Evolutionary conservation across 345 rosid genomes (phyloP), one percentile per base, ranked within the genome.

Genomic region (Rhizophora apiculata): DNA sequence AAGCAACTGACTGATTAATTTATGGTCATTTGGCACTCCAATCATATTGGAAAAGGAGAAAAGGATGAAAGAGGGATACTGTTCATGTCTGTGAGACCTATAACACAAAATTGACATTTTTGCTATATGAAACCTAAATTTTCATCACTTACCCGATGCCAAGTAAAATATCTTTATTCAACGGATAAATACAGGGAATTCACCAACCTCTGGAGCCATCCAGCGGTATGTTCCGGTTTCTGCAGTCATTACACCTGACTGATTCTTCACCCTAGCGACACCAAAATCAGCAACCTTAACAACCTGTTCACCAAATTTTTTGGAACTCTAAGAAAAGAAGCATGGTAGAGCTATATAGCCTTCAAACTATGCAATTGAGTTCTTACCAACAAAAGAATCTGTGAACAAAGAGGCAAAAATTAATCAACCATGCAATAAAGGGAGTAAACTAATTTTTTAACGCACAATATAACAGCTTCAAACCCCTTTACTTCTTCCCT

Each of bases 141-240:
- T 43, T 13, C 49, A 43, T 43, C 18, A 43, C 18, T 13, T 43
- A n/a, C 49, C 1, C 0, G 49, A 43, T 43, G 49, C 18, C 49
- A 13, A 13, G 49, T 43, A 13, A 43, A 10, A 43, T 43, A 43
- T 43, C 19, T 43, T 11, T 43, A 43, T 43, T 13, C 49, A 43
- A 43, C 15, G 27, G 64, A 39, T 34, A 20, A 58, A 52, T 15
- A 34, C 55, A 56, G n/a, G 24, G 7, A 30, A 39, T 57, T 24
- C 51, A 75, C 82, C 76, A 70, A 88, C 93, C 90, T 88, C 93
- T 22, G 90, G 93, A 70, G 93, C 93, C 93, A 88, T 88, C 93
- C 93, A 88, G 29, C 90, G 87, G 64, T 88, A 88, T 4, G 90
- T 86, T 67, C 93, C 93, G 59, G 90, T 88, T 82, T 88, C 93